These are phyloP conservation scores for Ceriops tagal DNA, from an alignment of 345 rosid genomes.

Conservation along the genomic window DNA sequence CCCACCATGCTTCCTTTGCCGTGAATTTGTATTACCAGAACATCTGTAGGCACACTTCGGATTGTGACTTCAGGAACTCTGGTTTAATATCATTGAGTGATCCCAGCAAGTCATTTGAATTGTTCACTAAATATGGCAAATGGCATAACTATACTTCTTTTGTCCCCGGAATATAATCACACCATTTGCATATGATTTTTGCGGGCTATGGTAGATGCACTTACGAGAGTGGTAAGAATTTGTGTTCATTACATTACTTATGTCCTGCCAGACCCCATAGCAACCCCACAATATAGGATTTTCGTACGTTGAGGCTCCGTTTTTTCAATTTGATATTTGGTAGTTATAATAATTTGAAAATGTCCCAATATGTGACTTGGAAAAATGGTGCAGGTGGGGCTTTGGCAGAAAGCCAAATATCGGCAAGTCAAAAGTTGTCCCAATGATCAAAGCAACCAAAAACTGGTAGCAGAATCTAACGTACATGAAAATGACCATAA, in stretches of 20 bases:
- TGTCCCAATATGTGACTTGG: no score
- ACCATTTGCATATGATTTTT: background rate
- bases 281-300: no score
- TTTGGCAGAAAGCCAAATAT: background rate
- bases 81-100: conserved; percentile 16
- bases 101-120: conserved; percentile 17
- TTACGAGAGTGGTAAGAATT: background rate
- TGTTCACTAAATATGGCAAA: background rate
- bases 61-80: conserved; percentile 19
- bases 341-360: no score
- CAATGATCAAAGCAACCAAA: no score
- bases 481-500: background rate
- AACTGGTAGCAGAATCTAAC: no score
- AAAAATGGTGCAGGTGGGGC: conserved; percentile 1
- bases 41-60: conserved; percentile 1
- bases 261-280: no score
- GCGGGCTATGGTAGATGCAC: conserved; percentile 10
- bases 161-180: no score
- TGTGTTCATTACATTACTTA: no score
- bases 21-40: conserved; percentile 25
- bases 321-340: no score
- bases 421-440: background rate
- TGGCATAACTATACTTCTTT: no score
- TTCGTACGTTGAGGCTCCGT: no score
- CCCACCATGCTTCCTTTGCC: conserved; percentile 24